Evolutionary conservation across 768 basidiomycete genomes (phyloP).

Genomic region (Suillus plorans): DNA sequence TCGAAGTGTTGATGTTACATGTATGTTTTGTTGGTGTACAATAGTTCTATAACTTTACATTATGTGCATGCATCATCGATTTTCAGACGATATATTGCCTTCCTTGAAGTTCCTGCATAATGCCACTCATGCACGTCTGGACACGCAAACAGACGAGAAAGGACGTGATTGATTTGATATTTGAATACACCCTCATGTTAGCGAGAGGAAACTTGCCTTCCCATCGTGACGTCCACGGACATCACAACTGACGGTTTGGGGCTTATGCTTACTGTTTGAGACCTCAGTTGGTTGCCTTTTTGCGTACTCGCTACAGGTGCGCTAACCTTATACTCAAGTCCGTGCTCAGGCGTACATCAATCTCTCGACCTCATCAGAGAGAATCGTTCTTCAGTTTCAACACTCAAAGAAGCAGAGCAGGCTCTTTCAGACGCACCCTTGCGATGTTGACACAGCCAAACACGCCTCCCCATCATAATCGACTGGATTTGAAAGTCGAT

Average conservation of each 20-base stretch:
- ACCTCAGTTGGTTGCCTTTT: background rate
- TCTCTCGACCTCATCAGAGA: too few species aligned
- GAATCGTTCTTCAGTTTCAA: too few species aligned
- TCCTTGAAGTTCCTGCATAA: constrained; percentile 43
- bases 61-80: constrained; percentile 43
- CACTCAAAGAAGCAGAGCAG: too few species aligned
- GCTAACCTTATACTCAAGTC: constrained; percentile 83
- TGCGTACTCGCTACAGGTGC: constrained; percentile 87
- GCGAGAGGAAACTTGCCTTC: constrained; percentile 50
- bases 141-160: constrained; percentile 25
- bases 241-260: background rate
- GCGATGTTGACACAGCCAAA: too few species aligned
- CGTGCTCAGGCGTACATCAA: background rate
- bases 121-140: constrained; percentile 40
- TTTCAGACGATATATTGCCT: constrained; percentile 75
- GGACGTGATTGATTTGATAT: constrained; percentile 33
- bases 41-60: too few species aligned
- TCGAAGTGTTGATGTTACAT: too few species aligned
- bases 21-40: too few species aligned
- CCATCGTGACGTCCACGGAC: background rate
- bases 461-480: too few species aligned
- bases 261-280: background rate
- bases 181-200: constrained; percentile 55
- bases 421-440: too few species aligned
- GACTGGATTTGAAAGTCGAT: too few species aligned